These are phyloP conservation scores for Zygosaccharomyces sapae DNA, from an alignment of 1,139 yeast genomes.

Conservation along the genomic window DNA sequence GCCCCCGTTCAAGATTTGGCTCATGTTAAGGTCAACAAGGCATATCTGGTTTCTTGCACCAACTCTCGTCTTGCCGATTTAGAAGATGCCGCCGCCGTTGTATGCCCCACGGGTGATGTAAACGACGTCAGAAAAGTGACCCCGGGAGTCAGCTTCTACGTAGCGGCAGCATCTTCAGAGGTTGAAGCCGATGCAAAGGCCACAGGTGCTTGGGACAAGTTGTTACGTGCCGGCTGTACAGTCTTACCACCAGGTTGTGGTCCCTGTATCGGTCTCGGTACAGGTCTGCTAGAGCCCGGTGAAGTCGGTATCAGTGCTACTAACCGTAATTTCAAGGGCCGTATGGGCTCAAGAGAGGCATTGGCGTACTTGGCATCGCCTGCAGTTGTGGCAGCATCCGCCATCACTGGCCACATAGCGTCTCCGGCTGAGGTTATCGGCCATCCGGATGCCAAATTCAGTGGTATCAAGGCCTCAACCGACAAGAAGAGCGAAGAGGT, in stretches of 20 bases:
- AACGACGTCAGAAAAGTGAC: slow-evolving; percentile 65
- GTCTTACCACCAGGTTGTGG: slow-evolving; percentile 99
- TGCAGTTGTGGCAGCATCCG: slow-evolving; percentile 97
- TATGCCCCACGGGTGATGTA: slow-evolving; percentile 32
- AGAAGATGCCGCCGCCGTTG: slow-evolving; percentile 85
- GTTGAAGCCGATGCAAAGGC: slow-evolving; percentile 92
- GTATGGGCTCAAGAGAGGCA: slow-evolving; percentile 98
- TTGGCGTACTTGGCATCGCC: slow-evolving; percentile 95
- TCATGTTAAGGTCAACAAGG: slow-evolving; percentile 76
- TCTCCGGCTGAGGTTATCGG: slow-evolving; percentile 84
- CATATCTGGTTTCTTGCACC: slow-evolving; percentile 96
- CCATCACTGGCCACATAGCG: slow-evolving; percentile 87
- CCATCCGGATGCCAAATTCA: slow-evolving; percentile 21
- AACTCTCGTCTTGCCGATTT: slow-evolving; percentile 90
- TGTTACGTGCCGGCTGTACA: slow-evolving; percentile 87
- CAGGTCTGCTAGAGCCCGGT: slow-evolving; percentile 89
- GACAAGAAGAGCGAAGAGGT: slow-evolving; percentile 36
- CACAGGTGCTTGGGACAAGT: slow-evolving; percentile 85
- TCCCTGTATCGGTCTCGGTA: slow-evolving; percentile 96
- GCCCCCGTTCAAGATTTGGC: slow-evolving; percentile 74
- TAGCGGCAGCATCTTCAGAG: slow-evolving; percentile 93
- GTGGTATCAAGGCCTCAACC: slow-evolving; percentile 29
- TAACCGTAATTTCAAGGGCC: slow-evolving; percentile 95
- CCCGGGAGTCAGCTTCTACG: slow-evolving; percentile 86
- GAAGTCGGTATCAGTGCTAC: slow-evolving; percentile 98